Base-by-base conservation (phyloP, 352 stramenopile species). In the Lagenidium giganteum region DNA sequence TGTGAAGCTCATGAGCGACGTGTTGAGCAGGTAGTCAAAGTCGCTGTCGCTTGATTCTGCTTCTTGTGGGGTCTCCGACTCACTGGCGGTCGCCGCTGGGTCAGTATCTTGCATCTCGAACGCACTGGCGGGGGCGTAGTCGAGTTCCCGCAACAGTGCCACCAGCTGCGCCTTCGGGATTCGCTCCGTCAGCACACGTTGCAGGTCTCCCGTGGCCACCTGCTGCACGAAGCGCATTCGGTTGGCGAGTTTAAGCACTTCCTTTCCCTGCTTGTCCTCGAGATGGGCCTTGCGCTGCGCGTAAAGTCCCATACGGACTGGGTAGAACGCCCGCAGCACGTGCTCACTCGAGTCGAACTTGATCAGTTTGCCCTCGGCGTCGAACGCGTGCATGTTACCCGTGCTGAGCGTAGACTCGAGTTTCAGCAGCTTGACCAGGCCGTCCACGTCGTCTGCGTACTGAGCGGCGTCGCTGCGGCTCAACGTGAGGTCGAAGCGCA, bases 341-440 rank as follows among this genome's bases (percentile, higher is more conserved):
- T 91, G 77, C 20, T 87, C 64, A 31, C 84, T 86, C 28, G 65
- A 87, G 12, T 88, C 77, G 60, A 93, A 99, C 55, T 96, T 97
- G 31, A 75, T 60, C 38, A 99, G 92, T 25, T 89, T 83, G 13
- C 83, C 83, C 20, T 93, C 37, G 4, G 77, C 59, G 53, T 99
- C 87, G 61, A 99, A 99, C 5, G 97, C 64, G 49, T 97, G 92
- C 95, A 99, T 99, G 67, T 99, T 99, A 30, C 76, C 96, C 9
- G 91, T 98, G 14, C 83, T 91, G n/a, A 99, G 57, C 9, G 71
- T 95, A 14, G 70, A 76, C 50, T 96, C 92, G 6, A 99, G 78
- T 56, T 99, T 98, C 70, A 99, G 83, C 8, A 87, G 40, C 59
- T 92, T 95, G 33, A 87, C 48, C 2, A 98, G 65, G 13, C 54